Evolutionary conservation across 768 basidiomycete genomes (phyloP).

Genomic region (Kwoniella europaea): DNA sequence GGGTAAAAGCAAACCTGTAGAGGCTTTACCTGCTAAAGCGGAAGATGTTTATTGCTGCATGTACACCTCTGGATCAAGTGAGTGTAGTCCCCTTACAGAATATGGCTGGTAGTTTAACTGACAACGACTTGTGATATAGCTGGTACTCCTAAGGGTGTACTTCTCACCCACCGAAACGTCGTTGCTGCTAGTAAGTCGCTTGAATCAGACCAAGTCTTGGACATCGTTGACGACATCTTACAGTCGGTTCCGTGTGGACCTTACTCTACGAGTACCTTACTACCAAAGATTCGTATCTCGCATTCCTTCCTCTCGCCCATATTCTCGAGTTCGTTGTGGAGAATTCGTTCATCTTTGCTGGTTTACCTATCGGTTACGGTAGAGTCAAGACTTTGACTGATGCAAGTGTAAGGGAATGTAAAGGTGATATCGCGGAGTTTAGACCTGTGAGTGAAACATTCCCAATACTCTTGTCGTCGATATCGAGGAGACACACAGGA

Average conservation of each 20-base stretch:
- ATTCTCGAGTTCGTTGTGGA: slow-evolving; percentile 96
- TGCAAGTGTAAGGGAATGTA: slow-evolving; percentile 82
- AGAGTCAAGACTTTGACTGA: slow-evolving; percentile 96
- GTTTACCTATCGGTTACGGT: slow-evolving; percentile 84
- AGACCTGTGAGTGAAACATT: slow-evolving; percentile 62
- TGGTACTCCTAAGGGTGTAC: slow-evolving; percentile 91
- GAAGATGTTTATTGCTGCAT: slow-evolving; percentile 71
- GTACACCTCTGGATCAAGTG: slow-evolving; percentile 68
- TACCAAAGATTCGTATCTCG: slow-evolving; percentile 71
- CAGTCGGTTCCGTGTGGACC: slow-evolving; percentile 74
- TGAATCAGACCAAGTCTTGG: not conserved
- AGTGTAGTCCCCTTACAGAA: too few species aligned
- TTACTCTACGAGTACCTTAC: slow-evolving; percentile 67
- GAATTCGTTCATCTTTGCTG: slow-evolving; percentile 72
- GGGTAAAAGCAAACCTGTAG: slow-evolving; percentile 67
- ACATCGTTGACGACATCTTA: slow-evolving; percentile 9
- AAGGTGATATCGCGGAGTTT: slow-evolving; percentile 84
- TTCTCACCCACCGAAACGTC: slow-evolving; percentile 84
- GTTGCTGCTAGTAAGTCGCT: slow-evolving; percentile 66
- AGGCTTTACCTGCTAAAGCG: slow-evolving; percentile 63
- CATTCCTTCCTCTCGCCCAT: slow-evolving; percentile 91
- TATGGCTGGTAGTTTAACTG: too few species aligned
- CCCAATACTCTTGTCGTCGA: too few species aligned
- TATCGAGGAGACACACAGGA: too few species aligned
- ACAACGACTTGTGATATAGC: slow-evolving; percentile 72